Percentiles rank a stretch among this genome's conserved stretches.
These are phyloP conservation scores for Pezicula radicicola DNA, from an alignment of 2,329 filamentous ascomycete genomes.

Conservation along the genomic window DNA sequence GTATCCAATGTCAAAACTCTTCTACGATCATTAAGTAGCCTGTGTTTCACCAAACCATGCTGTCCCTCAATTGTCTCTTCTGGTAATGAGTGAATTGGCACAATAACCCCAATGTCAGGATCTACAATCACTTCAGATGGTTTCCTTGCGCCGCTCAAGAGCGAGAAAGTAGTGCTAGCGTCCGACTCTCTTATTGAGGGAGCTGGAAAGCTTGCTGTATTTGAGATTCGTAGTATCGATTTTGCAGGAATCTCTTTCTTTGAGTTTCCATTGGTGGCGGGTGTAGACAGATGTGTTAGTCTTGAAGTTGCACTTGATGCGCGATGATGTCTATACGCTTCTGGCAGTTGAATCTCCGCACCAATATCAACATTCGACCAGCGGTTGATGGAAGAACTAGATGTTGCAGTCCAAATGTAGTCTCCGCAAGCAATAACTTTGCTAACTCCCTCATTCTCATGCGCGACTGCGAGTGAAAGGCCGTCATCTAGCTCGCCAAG, in stretches of 20 bases:
- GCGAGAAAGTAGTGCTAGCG: constrained; percentile 46
- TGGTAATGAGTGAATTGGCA: constrained; percentile 66
- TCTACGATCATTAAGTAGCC: constrained; percentile 84
- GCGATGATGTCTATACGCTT: constrained; percentile 47
- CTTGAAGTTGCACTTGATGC: constrained; percentile 40
- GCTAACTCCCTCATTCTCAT: constrained; percentile 82
- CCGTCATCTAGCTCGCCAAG: constrained; percentile 79
- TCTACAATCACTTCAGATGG: constrained; percentile 53
- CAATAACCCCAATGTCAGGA: constrained; percentile 43
- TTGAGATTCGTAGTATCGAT: constrained; percentile 78
- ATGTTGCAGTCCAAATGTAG: constrained; percentile 70
- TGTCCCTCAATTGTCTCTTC: constrained; percentile 90
- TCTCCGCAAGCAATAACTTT: constrained; percentile 53
- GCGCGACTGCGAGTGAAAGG: constrained; percentile 82
- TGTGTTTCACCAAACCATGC: constrained; percentile 91
- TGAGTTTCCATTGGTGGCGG: constrained; percentile 28
- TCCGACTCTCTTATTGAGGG: constrained; percentile 51
- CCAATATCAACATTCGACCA: constrained; percentile 80
- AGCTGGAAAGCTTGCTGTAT: constrained; percentile 73
- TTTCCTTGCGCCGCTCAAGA: constrained; percentile 47
- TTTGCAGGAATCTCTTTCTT: constrained; percentile 72
- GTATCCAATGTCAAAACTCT: constrained; percentile 90
- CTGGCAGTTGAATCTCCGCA: constrained; percentile 64
- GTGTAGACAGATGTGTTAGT: constrained; percentile 32
- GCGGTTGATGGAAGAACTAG: constrained; percentile 70